phyloP scores from a whole-genome alignment of 73 alveolate species.

The Paramecium sexaurelia region DNA sequence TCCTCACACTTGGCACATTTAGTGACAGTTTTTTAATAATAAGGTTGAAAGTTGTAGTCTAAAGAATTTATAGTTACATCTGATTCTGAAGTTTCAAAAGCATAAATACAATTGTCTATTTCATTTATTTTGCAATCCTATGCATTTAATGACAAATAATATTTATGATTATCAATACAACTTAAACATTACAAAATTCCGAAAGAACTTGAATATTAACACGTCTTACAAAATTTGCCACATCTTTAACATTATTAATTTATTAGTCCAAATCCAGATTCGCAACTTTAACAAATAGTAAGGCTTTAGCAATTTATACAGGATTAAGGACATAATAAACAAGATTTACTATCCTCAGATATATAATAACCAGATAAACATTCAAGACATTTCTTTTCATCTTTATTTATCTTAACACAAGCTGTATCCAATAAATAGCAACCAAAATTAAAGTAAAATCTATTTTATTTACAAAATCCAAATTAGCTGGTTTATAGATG shows the following conservation, averaged over 20 bases:
- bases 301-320: no score
- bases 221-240: background rate
- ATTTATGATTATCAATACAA: background rate
- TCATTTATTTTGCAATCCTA: background rate
- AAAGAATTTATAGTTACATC: background rate
- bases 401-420: background rate
- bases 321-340: background rate
- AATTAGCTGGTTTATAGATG: background rate
- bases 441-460: background rate
- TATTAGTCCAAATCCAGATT: no score
- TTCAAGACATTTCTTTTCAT: background rate
- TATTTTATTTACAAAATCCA: background rate
- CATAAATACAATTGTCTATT: background rate
- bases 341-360: background rate
- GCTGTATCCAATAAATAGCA: background rate
- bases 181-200: background rate
- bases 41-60: background rate
- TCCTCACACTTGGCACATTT: background rate
- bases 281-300: no score
- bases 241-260: no score
- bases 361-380: background rate
- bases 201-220: background rate
- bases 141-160: background rate
- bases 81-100: background rate
- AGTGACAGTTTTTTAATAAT: background rate